Base-by-base conservation (phyloP, 2,329 filamentous ascomycete species). In the Ciborinia camelliae region DNA sequence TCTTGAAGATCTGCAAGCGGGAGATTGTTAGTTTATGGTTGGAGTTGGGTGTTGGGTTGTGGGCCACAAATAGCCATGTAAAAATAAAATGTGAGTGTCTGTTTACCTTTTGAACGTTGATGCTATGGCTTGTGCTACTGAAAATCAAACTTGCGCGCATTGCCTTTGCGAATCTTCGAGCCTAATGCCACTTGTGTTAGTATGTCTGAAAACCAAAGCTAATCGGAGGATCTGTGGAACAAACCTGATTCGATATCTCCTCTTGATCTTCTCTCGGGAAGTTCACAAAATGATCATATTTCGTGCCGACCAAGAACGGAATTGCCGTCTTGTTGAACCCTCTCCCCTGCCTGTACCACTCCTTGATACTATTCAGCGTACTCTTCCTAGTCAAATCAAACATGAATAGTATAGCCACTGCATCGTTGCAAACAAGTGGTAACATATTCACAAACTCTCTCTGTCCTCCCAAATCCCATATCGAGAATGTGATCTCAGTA, bases 311-410 rank as follows among this genome's bases (percentile, higher is more conserved):
- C 30, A 99, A 79, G 74, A 99, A 97, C 0, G 95, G 95, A 71
- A 99, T 99, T n/a, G 95, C 95, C 18, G 95, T 99, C 83, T 99
- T 99, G 84, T 99, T 99, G 83, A 99, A 99, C 30, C 95, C 95
- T 69, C 95, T 86, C 55, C 95, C 95, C 79, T 99, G 95, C 63
- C 95, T 86, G 76, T 99, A 99, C 95, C 95, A 99, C 77, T 99
- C 95, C 81, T 99, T 99, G 82, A 99, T 98, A 74, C 92, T 97
- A 80, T 99, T 99, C 71, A 99, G 82, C 0, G 95, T 99, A 79
- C 93, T 97, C 83, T 99, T 99, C 71, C 95, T 86, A 37, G 95
- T 99, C 71, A 99, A 82, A 77, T 99, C 95, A 77, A 99, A 99
- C 95, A 99, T 99, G 86, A 99, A 99, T 50, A 99, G 84, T 70